A percentile compares a stretch with the other conserved stretches of the same genome.
These are phyloP conservation scores for Cadophora gregata DNA, from an alignment of 2,329 filamentous ascomycete species.

Conservation along the genomic window DNA sequence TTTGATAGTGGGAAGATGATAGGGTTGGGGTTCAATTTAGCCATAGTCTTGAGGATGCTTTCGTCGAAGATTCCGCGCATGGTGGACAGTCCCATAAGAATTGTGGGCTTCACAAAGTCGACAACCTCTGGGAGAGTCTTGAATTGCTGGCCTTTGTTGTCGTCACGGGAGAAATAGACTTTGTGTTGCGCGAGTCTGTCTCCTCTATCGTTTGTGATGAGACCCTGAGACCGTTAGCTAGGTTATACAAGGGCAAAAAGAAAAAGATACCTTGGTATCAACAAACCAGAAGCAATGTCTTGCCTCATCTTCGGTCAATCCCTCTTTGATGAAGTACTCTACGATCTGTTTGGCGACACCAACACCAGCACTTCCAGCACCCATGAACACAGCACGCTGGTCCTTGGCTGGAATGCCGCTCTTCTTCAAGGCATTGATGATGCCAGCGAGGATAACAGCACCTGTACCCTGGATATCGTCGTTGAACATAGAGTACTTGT, in stretches of 20 bases:
- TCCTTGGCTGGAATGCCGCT: slow-evolving; percentile 69
- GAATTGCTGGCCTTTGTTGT: slow-evolving; percentile 49
- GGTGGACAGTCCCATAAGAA: slow-evolving; percentile 84
- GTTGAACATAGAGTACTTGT: slow-evolving; percentile 84
- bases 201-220: slow-evolving; percentile 72
- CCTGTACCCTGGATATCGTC: slow-evolving; percentile 91
- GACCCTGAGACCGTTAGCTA: slow-evolving; percentile 53
- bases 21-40: slow-evolving; percentile 70
- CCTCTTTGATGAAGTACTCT: slow-evolving; percentile 70
- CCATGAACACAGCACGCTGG: slow-evolving; percentile 76
- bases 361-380: slow-evolving; percentile 79
- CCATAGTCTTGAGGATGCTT: slow-evolving; percentile 76
- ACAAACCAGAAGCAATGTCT: slow-evolving; percentile 75
- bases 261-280: slow-evolving; percentile 57
- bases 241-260: background rate
- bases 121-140: slow-evolving; percentile 72
- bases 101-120: slow-evolving; percentile 75
- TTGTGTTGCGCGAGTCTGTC: slow-evolving; percentile 74
- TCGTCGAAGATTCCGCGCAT: slow-evolving; percentile 77
- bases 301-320: slow-evolving; percentile 73
- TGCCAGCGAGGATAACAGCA: slow-evolving; percentile 82
- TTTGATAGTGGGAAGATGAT: slow-evolving; percentile 84
- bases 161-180: slow-evolving; percentile 47
- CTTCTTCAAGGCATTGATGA: slow-evolving; percentile 76
- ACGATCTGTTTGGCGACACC: slow-evolving; percentile 87